A percentile compares a stretch with the other conserved stretches of the same genome.
Evolutionary conservation across 805 yeast genomes (phyloP).

Genomic region (Candida loeiensis): DNA sequence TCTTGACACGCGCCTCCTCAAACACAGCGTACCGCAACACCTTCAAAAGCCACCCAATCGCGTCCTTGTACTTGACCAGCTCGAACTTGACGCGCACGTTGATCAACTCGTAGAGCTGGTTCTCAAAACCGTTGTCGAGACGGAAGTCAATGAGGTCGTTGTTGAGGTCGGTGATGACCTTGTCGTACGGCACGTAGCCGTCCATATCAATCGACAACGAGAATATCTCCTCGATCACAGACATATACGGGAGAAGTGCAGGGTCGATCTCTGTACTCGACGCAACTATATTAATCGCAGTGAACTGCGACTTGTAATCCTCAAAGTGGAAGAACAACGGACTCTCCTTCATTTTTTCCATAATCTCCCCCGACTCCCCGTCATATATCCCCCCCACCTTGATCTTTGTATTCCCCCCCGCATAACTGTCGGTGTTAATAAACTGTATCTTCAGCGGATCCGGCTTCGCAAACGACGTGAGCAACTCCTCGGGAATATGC

Average conservation of each 20-base stretch:
- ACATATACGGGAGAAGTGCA: slow-evolving; percentile 58
- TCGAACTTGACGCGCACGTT: slow-evolving; percentile 60
- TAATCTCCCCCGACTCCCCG: slow-evolving; percentile 25
- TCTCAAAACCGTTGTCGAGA: slow-evolving; percentile 55
- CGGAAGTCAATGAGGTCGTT: slow-evolving; percentile 65
- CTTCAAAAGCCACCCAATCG: slow-evolving; percentile 73
- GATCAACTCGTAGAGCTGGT: slow-evolving; percentile 63
- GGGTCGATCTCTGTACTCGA: slow-evolving; percentile 53
- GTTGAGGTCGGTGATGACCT: slow-evolving; percentile 70
- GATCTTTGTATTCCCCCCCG: slow-evolving; percentile 41
- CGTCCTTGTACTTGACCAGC: slow-evolving; percentile 56
- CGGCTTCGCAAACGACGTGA: slow-evolving; percentile 63
- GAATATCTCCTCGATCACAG: slow-evolving; percentile 61
- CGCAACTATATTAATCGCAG: slow-evolving; percentile 60
- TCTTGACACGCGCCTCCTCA: slow-evolving; percentile 67
- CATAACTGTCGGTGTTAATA: slow-evolving; percentile 63
- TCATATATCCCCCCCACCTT: slow-evolving; percentile 19
- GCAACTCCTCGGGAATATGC: slow-evolving; percentile 70
- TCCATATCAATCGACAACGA: slow-evolving; percentile 65
- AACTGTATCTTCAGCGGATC: slow-evolving; percentile 73
- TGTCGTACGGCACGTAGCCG: slow-evolving; percentile 65
- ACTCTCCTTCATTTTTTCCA: slow-evolving; percentile 15
- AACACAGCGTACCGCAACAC: slow-evolving; percentile 64
- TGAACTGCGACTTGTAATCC: slow-evolving; percentile 73
- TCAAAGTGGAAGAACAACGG: slow-evolving; percentile 64